Conservation (phyloP, 2,329 filamentous ascomycete genomes). For the Stromatinia cepivora region DNA sequence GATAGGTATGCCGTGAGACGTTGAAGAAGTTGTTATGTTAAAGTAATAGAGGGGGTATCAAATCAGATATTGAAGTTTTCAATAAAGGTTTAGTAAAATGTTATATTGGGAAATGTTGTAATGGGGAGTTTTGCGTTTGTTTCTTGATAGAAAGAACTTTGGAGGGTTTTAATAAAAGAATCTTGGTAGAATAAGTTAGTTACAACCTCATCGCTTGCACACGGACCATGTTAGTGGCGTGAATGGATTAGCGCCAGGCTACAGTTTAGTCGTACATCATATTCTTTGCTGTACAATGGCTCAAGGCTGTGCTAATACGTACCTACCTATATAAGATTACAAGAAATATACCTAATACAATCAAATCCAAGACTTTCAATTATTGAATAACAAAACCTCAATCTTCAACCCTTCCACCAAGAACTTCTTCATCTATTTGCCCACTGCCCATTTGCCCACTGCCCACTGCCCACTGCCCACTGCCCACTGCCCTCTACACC, state of each 20-base stretch:
- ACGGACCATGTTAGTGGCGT: constrained; percentile 17
- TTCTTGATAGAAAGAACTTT: constrained; percentile 12
- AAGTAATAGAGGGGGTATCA: background rate
- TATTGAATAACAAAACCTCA: no score
- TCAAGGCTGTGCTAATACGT: no score
- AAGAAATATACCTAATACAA: background rate
- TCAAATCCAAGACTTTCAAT: background rate
- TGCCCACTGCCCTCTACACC: no score
- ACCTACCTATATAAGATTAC: background rate
- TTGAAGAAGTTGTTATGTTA: background rate
- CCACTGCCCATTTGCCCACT: no score
- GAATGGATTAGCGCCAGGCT: constrained; percentile 6
- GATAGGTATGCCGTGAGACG: background rate
- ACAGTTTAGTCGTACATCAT: constrained; percentile 11
- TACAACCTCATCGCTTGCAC: constrained; percentile 9
- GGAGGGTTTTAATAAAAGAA: constrained; percentile 8
- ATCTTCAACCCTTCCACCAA: no score
- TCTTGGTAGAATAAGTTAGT: background rate
- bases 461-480: no score
- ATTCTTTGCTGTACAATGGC: background rate
- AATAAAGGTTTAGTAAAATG: background rate
- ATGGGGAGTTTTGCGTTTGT: background rate
- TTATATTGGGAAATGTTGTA: background rate
- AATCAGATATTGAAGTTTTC: background rate
- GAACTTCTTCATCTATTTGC: no score